Conservation (phyloP, 768 basidiomycete genomes). For the Tulasnella sp. region DNA sequence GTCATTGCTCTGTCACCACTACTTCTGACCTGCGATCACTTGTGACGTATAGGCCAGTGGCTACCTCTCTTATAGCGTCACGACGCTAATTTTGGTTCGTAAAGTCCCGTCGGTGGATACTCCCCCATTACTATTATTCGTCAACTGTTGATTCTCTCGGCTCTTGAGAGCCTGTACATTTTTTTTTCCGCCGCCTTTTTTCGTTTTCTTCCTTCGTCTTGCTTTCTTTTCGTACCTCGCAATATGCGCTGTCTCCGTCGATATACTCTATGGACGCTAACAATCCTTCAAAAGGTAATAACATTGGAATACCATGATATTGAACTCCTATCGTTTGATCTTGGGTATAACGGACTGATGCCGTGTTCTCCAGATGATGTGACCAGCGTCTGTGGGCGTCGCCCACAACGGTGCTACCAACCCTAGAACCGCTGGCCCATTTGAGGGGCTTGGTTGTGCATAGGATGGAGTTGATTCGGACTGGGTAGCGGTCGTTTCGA, state of each 20-base stretch:
- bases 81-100: background rate
- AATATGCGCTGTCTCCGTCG: background rate
- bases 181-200: background rate
- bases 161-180: background rate
- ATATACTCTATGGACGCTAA: conserved; percentile 1
- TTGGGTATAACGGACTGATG: too few species aligned
- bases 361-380: background rate
- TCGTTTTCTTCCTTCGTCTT: background rate
- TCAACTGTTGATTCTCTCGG: conserved; percentile 2
- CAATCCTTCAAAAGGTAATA: background rate
- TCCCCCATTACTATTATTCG: conserved; percentile 2
- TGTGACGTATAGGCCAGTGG: conserved; percentile 66
- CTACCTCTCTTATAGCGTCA: conserved; percentile 46
- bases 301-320: background rate
- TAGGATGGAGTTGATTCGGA: background rate
- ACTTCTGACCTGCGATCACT: background rate
- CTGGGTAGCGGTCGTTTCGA: background rate
- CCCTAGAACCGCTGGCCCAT: background rate
- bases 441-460: background rate
- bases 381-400: background rate
- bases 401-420: background rate
- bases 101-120: background rate
- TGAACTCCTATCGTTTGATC: background rate
- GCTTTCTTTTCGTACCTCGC: background rate
- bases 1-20: background rate